A percentile compares a stretch with the other conserved stretches of the same genome.
These are phyloP conservation scores for Anacardium occidentale DNA, from an alignment of 345 rosid species.

Conservation along the genomic window DNA sequence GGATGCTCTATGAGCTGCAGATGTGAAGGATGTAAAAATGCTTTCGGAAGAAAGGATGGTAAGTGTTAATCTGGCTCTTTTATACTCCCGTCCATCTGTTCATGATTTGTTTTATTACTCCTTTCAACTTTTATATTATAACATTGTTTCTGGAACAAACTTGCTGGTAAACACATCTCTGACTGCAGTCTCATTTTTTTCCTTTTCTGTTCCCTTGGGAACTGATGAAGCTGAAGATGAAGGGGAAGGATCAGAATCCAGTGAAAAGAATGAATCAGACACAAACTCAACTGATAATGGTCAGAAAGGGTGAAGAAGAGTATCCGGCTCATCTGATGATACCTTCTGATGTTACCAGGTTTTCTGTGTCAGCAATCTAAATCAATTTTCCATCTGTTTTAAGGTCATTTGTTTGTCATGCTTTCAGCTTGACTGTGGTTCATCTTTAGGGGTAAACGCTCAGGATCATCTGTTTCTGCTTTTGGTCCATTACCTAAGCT, in stretches of 20 bases:
- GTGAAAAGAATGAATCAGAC: constrained; percentile 26
- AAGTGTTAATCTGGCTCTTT: constrained; percentile 22
- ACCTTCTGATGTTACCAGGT: constrained; percentile 36
- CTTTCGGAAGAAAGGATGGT: constrained; percentile 48
- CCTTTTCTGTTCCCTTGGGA: constrained; percentile 13
- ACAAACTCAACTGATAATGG: constrained; percentile 1
- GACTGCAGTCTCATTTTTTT: neutral
- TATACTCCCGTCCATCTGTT: neutral
- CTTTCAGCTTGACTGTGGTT: constrained; percentile 15
- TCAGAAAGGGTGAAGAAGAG: constrained; percentile 27
- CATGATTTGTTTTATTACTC: neutral
- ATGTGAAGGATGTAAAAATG: constrained; percentile 67
- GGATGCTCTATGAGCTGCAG: constrained; percentile 72
- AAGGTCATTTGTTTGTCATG: constrained; percentile 11
- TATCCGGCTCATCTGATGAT: constrained; percentile 21
- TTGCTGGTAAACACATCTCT: constrained; percentile 5
- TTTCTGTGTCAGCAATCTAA: constrained; percentile 2
- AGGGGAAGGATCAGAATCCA: constrained; percentile 23
- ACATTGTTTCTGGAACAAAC: neutral
- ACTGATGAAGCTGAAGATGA: constrained; percentile 31
- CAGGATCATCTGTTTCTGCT: constrained; percentile 21
- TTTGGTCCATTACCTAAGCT: constrained; percentile 19
- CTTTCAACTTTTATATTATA: neutral
- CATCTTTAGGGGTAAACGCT: constrained; percentile 19
- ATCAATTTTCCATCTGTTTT: neutral